Evolutionary conservation across 2,329 filamentous ascomycete genomes (phyloP), one percentile per base, ranked within the genome.

Genomic region (Cladorrhinum sp.): DNA sequence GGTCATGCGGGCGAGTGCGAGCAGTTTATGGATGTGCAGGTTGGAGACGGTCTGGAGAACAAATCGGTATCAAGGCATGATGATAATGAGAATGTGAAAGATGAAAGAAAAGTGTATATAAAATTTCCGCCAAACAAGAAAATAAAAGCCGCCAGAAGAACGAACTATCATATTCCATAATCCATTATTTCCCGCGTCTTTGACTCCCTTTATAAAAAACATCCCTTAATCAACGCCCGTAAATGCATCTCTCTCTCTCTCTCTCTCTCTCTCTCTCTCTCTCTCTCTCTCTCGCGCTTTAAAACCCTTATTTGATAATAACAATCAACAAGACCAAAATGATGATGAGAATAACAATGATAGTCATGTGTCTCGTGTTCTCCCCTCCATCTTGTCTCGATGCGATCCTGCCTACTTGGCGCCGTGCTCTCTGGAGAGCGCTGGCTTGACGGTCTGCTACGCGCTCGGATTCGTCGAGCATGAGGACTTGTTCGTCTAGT

Each of bases 391-490:
- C 85, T 1, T 92, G 92, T 64, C 86, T 87, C 66, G 86, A 79
- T 10, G 89, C 84, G 62, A 98, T 85, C 65, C 82, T 83, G 45
- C 88, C 87, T 63, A 99, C 77, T 67, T 88, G 81, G 66, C 83
- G 84, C 68, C 86, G 83, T 29, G 93, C 95, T 9, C 91, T 81
- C 66, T 92, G 85, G 55, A 99, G 79, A 54, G 90, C 86, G 24
- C 79, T 80, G 73, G 89, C 84, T 76, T 98, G 93, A 60, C 93
- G 80, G 73, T 96, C 92, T 7, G 93, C 90, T 20, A 88, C 83
- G 50, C 84, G 83, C 71, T 98, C 95, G 50, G 96, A 86, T 69
- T 96, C 93, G 73, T 97, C 93, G 27, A 99, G 80, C 80, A 99
- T 81, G 67, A 89, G 82, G 38, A 96, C 90, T 70, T 99, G 95